Evolutionary conservation across 2,329 filamentous ascomycete species (phyloP), one percentile per base, ranked within the genome.

Genomic region (Pezicula carpinea): DNA sequence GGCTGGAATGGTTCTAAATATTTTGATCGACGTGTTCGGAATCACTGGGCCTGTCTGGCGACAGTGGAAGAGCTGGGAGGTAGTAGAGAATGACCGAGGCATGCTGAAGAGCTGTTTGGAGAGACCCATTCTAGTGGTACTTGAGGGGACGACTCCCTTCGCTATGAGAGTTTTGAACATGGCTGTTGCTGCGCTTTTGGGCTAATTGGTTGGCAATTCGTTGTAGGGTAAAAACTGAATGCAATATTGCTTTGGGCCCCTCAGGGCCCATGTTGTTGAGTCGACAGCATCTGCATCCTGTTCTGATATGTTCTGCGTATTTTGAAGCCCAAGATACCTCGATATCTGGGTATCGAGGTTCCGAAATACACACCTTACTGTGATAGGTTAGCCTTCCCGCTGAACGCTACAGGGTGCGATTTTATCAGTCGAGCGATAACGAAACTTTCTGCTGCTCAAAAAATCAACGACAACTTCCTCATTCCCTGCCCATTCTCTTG

Each of bases 1-100:
- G 10, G 80, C 73, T 13, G 82, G 71, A 49, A 93, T 82, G 65
- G 88, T 79, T 58, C 88, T 87, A 64, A 95, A 86, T 59, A 96
- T 68, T 51, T 80, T 80, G 54, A 89, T 85, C 3, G 74, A 69
- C 4, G 77, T 75, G 31, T 73, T 72, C 8, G 80, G 75, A 48
- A 84, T 70, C 3, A 53, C 52, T 11, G 56, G 48, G 31, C 47
- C 51, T 39, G 42, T 55, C 17, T 23, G 40, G 44, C 59, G 52
- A 36, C 44, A 40, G 18, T 49, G 49, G 7, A 55, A 43, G 33
- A 40, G 10, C 13, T 29, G 11, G 4, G 31, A 15, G 26, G 49
- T 46, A 2, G 44, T 49, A 15, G 53, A 56, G 29, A 55, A 53
- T 18, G 38, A 34, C 49, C 52, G 47, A 39, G 49, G 39, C 19